Evolutionary conservation across 768 basidiomycete species (phyloP), one percentile per base, ranked within the genome.

Genomic region (Goffeauzyma gilvescens): DNA sequence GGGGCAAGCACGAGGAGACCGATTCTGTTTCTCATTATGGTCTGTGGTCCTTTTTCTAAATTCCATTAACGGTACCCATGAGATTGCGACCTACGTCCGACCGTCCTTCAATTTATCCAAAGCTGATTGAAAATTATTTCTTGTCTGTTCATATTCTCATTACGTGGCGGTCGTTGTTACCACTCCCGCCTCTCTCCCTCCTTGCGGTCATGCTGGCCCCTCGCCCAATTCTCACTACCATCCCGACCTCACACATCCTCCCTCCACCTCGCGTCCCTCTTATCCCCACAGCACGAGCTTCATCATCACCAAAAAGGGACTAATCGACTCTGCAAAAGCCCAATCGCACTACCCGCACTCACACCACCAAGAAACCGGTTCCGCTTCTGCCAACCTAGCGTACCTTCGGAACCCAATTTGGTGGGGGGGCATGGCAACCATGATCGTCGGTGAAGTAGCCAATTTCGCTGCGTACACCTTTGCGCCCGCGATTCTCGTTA

Each of bases 301-400:
- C 63, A 93, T 98, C 59, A 90, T 98, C 60, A 98, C 90, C 14
- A 98, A 98, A 75, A 96, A 93, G 79, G 90, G 90, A 18, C 67
- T 95, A 20, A 93, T 81, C 50, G 83, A 86, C 55, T 81, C 89
- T 33, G 75, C 76, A 3, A 69, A 73, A 18, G 45, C 59, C 3
- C 55, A 58, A 34, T 57, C 58, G 22, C 54, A 57, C 45, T 52
- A 57, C 46, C 39, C 50, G 38, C 50, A 50, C 32, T 31, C n/a
- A 51, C 46, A 22, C 35, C 39, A 15, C 24, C 50, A 7, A 32
- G 51, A 44, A 50, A 47, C 40, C 22, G 26, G 32, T 33, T 23
- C 36, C 36, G 78, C 81, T 32, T 81, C 83, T 1, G 87, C 89
- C 42, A 80, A 81, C 58, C 72, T 79, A 51, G 66, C 80, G 8